Conservation (phyloP, 768 basidiomycete genomes). For the Lactifluus subvellereus region DNA sequence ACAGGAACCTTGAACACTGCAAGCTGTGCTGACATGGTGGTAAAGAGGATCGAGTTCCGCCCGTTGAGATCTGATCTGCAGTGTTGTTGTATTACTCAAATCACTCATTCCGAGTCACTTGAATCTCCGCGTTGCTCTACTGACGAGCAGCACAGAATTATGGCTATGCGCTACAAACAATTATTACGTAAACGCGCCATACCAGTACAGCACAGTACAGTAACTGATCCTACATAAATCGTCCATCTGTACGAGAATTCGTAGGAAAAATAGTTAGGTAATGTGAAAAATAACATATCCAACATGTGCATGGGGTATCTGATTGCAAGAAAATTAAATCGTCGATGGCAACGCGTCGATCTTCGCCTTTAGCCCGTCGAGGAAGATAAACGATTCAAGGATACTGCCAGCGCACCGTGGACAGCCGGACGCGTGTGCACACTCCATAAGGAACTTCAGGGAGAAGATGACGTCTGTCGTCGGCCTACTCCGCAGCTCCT, state of each 20-base stretch:
- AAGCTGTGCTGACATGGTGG: conserved; percentile 50
- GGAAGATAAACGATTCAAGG: conserved; percentile 52
- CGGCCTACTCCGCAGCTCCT: conserved; percentile 52
- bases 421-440: conserved; percentile 48
- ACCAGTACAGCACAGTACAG: not conserved
- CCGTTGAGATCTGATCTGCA: conserved; percentile 4
- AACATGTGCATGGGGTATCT: not conserved
- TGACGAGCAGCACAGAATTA: too few relatives aligned
- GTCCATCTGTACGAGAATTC: not conserved
- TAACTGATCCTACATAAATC: not conserved
- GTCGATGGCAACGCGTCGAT: conserved; percentile 51
- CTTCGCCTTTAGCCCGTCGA: conserved; percentile 46
- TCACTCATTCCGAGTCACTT: not conserved
- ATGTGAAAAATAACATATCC: not conserved
- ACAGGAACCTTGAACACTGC: conserved; percentile 81
- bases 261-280: not conserved
- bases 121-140: too few relatives aligned
- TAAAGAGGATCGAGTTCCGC: conserved; percentile 17
- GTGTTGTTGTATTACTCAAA: not conserved
- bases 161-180: too few relatives aligned
- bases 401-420: conserved; percentile 62
- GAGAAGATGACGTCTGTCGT: conserved; percentile 56
- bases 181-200: not conserved
- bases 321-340: conserved; percentile 29
- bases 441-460: conserved; percentile 51